These are phyloP conservation scores for Diphasiastrum complanatum DNA, from an alignment of 83 land plant genomes.

Conservation along the genomic window DNA sequence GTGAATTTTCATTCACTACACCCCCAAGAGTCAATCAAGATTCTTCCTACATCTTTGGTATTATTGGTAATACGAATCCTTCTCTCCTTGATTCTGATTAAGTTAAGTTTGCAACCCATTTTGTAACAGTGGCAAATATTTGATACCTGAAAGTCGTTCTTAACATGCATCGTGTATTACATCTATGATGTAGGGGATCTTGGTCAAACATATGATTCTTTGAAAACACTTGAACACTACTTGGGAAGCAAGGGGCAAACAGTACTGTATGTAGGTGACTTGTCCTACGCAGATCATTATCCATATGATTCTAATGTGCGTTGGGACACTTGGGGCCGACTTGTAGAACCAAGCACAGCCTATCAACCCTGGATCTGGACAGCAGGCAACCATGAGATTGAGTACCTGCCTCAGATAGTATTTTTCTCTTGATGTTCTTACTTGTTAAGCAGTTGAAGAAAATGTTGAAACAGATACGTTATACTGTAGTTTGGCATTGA, in stretches of 20 bases:
- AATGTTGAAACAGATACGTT: neutral
- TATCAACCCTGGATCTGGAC: slow-evolving; percentile 60
- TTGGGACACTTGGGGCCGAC: slow-evolving; percentile 60
- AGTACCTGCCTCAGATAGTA: slow-evolving; percentile 45
- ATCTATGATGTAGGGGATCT: slow-evolving; percentile 48
- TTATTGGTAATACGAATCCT: slow-evolving; percentile 16
- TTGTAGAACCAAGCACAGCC: slow-evolving; percentile 40
- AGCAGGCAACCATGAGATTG: slow-evolving; percentile 51
- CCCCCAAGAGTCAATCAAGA: slow-evolving; percentile 32
- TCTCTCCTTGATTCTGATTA: too few relatives aligned
- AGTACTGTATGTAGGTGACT: slow-evolving; percentile 47
- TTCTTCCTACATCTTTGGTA: slow-evolving; percentile 23
- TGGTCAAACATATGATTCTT: slow-evolving; percentile 51
- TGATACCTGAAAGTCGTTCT: neutral
- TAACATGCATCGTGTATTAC: neutral
- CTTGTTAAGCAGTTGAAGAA: too few relatives aligned
- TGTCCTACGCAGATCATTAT: slow-evolving; percentile 52
- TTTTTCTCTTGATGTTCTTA: neutral
- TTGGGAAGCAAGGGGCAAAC: slow-evolving; percentile 41
- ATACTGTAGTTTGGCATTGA: slow-evolving; percentile 6
- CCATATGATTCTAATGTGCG: slow-evolving; percentile 38
- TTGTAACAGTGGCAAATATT: neutral
- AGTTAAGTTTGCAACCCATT: neutral
- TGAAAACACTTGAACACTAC: slow-evolving; percentile 42
- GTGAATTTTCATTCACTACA: slow-evolving; percentile 26